Conservation (phyloP, 176 grass and related monocot genomes). For the Tillandsia leiboldiana region DNA sequence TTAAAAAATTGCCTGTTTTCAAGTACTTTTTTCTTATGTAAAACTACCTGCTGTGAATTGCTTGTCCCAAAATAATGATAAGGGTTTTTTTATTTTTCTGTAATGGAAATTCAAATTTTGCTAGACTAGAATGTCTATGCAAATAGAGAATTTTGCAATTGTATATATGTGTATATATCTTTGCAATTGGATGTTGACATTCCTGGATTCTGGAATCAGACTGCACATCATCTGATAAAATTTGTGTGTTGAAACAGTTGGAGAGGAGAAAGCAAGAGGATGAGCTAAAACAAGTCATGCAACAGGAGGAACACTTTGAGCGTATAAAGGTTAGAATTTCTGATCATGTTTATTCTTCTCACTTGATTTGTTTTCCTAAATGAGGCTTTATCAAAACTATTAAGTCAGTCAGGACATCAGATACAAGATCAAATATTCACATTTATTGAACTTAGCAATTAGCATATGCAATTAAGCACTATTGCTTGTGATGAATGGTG, state of each 20-base stretch:
- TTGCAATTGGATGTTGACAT: too few species aligned
- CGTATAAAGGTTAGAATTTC: constrained; percentile 62
- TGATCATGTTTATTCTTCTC: background rate
- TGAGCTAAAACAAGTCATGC: constrained; percentile 88
- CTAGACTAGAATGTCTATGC: too few species aligned
- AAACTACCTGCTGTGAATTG: too few species aligned
- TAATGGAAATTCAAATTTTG: too few species aligned
- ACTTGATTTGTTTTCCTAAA: too few species aligned
- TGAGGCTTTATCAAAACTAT: background rate
- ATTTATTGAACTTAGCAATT: background rate
- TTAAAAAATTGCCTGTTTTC: too few species aligned
- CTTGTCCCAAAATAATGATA: too few species aligned
- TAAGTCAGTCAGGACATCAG: background rate
- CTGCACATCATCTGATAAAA: background rate
- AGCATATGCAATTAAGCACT: background rate
- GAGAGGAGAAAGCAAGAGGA: constrained; percentile 95
- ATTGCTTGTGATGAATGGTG: too few species aligned
- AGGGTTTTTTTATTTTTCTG: too few species aligned
- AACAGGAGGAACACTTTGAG: constrained; percentile 84
- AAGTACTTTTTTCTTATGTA: background rate
- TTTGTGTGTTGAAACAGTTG: constrained; percentile 37
- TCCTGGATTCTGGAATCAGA: background rate
- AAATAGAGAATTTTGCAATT: too few species aligned
- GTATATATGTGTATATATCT: too few species aligned
- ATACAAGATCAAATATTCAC: background rate